Conservation (phyloP, 73 alveolate genomes). For the Vitrella brassicaformis region DNA sequence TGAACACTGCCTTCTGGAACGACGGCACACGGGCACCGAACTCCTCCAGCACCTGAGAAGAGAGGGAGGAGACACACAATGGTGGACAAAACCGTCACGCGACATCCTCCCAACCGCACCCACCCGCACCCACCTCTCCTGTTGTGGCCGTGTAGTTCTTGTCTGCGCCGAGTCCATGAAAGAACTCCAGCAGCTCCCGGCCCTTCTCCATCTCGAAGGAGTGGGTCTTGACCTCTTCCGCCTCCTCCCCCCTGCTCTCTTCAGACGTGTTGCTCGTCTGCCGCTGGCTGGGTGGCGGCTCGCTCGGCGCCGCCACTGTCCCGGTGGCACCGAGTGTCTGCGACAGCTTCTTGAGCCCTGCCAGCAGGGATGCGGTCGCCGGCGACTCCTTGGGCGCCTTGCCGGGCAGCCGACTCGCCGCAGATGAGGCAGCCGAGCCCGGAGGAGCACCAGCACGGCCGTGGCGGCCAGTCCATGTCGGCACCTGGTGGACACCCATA, state of each 20-base stretch:
- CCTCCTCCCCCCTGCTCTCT: neutral
- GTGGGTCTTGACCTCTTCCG: neutral
- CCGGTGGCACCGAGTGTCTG: too few relatives aligned
- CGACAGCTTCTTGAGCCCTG: too few relatives aligned
- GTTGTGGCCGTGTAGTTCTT: neutral
- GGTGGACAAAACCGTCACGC: neutral
- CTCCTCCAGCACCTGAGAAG: neutral
- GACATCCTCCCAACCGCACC: neutral
- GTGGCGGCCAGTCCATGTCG: slow-evolving; percentile 35
- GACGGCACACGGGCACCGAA: neutral
- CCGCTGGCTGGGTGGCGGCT: too few relatives aligned
- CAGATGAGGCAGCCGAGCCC: neutral
- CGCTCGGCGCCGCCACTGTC: too few relatives aligned
- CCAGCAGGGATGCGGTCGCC: too few relatives aligned
- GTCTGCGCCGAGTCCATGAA: too few relatives aligned
- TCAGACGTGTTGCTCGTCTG: neutral
- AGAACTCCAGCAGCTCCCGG: neutral
- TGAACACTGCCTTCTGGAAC: neutral
- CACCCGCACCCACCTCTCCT: neutral
- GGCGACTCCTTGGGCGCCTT: too few relatives aligned
- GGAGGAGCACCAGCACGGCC: slow-evolving; percentile 24
- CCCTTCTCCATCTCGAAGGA: neutral
- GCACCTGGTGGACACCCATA: neutral
- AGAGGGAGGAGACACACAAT: neutral
- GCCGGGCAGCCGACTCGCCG: too few relatives aligned